These are phyloP conservation scores for Dictyostelium capitatum DNA, from an alignment of 78 protist species.

Conservation along the genomic window DNA sequence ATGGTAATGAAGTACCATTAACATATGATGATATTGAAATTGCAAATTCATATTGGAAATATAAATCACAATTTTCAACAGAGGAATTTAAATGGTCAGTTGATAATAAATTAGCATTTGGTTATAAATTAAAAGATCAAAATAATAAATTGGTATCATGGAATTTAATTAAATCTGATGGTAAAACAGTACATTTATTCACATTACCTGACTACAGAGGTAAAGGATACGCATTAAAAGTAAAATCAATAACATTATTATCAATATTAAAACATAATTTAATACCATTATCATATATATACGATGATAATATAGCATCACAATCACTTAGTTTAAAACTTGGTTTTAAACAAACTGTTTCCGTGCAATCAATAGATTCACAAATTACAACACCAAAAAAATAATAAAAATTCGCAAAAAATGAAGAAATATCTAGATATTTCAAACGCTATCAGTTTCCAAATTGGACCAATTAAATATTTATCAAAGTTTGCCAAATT, in stretches of 20 bases:
- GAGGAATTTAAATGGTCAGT: neutral
- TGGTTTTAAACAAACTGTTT: neutral
- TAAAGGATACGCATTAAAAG: neutral
- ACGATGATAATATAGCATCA: neutral
- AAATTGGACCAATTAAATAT: too few species aligned
- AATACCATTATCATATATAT: neutral
- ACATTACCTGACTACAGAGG: conserved; percentile 2
- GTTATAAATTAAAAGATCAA: neutral
- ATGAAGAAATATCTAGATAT: too few species aligned
- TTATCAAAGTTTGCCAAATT: too few species aligned
- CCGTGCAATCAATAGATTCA: neutral
- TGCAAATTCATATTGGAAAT: conserved; percentile 2
- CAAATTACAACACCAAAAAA: too few species aligned
- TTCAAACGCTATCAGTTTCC: too few species aligned
- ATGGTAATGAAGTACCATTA: neutral
- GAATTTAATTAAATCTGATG: neutral
- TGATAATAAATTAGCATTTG: conserved; percentile 3
- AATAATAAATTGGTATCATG: neutral
- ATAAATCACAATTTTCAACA: neutral
- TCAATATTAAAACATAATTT: neutral
- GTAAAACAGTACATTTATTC: neutral
- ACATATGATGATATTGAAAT: conserved; percentile 2
- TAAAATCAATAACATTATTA: neutral
- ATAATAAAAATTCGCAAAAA: too few species aligned
- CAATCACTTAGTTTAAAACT: neutral